A percentile compares a stretch with the other conserved stretches of the same genome.
Evolutionary conservation across 2,329 filamentous ascomycete species (phyloP).

Genomic region (Penicillium fuscoglaucum): DNA sequence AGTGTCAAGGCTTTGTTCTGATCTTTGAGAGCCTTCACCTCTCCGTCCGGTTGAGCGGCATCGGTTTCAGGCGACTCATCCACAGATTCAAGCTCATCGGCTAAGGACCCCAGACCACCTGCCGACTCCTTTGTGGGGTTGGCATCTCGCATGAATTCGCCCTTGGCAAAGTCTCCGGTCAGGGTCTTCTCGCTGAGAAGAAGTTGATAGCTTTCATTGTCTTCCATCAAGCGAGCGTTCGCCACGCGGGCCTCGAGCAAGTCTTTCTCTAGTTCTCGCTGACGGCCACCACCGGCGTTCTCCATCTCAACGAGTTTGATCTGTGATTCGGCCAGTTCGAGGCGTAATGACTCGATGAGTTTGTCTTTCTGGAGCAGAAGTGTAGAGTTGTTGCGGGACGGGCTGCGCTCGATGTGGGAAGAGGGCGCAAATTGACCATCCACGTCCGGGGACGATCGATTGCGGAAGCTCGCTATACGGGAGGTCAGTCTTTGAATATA

Average conservation of each 20-base stretch:
- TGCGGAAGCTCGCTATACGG: constrained; percentile 49
- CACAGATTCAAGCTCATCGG: constrained; percentile 81
- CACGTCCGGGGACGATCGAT: constrained; percentile 60
- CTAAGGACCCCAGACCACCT: constrained; percentile 60
- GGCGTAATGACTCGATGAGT: constrained; percentile 84
- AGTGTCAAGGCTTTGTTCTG: constrained; percentile 96
- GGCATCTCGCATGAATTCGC: constrained; percentile 68
- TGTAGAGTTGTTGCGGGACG: constrained; percentile 86
- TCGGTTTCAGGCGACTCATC: constrained; percentile 63
- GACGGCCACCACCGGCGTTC: constrained; percentile 81
- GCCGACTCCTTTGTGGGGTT: constrained; percentile 47
- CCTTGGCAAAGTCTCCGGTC: constrained; percentile 86
- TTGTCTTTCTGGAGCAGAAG: constrained; percentile 93
- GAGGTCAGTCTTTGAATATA: constrained; percentile 22
- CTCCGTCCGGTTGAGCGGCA: constrained; percentile 67
- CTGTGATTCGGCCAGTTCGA: constrained; percentile 91
- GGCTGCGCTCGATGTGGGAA: constrained; percentile 79
- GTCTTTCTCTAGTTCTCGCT: constrained; percentile 86
- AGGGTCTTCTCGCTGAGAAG: constrained; percentile 92
- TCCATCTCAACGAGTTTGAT: constrained; percentile 94
- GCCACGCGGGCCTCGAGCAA: constrained; percentile 92
- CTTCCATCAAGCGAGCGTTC: constrained; percentile 94
- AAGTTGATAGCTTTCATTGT: constrained; percentile 97
- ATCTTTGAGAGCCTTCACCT: constrained; percentile 78
- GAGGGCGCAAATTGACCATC: constrained; percentile 86